phyloP scores from a whole-genome alignment of 83 land plant species.

The Picea abies region DNA sequence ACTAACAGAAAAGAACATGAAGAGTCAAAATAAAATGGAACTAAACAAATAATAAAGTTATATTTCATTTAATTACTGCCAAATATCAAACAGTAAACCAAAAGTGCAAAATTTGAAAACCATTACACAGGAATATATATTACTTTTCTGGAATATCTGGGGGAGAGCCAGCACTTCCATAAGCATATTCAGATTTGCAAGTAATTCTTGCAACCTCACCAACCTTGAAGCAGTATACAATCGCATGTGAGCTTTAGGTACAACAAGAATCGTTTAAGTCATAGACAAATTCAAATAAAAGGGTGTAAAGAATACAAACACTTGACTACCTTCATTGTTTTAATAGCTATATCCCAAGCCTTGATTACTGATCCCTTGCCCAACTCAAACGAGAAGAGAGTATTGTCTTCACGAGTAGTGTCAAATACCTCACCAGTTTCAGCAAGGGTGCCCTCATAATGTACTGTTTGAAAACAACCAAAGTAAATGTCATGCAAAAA shows the following conservation, averaged over 20 bases:
- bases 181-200: slow-evolving; percentile 93
- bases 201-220: slow-evolving; percentile 88
- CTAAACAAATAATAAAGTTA: slow-evolving; percentile 3
- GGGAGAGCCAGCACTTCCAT: slow-evolving; percentile 88
- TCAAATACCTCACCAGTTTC: slow-evolving; percentile 91
- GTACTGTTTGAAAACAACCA: slow-evolving; percentile 48
- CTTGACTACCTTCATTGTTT: slow-evolving; percentile 80
- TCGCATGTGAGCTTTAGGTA: neutral
- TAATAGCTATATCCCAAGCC: slow-evolving; percentile 93
- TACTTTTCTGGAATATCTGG: slow-evolving; percentile 92
- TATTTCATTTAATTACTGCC: neutral
- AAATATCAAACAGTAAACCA: neutral
- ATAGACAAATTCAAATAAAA: slow-evolving; percentile 1
- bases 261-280: neutral
- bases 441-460: slow-evolving; percentile 89
- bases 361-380: slow-evolving; percentile 84
- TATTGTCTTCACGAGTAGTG: slow-evolving; percentile 87
- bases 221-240: slow-evolving; percentile 45
- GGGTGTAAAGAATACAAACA: neutral
- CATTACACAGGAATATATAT: slow-evolving; percentile 10
- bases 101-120: neutral
- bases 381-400: slow-evolving; percentile 85
- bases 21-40: too few relatives aligned
- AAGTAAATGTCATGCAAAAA: slow-evolving; percentile 6
- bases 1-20: slow-evolving; percentile 35